Evolutionary conservation across 257 asterid genomes (phyloP), one percentile per base, ranked within the genome.

Genomic region (Solanum appendiculatum): DNA sequence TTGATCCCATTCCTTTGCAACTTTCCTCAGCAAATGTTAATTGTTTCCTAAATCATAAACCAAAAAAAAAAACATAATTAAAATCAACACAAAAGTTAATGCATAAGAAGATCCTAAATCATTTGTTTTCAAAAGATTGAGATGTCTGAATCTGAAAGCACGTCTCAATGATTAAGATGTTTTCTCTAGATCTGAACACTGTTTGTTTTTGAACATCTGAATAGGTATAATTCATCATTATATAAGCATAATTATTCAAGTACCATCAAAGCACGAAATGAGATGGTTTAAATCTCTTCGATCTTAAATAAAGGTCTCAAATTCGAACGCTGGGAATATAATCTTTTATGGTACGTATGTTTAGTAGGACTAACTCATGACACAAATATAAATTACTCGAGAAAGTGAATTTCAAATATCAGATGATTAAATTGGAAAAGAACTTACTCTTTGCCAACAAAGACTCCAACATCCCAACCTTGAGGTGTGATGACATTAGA

Each of bases 401-500:
- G 42, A 4, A 15, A 68, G 39, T 31, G 10, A 68, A 68, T 29
- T 0, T 68, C 1, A 0, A 68, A 68, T 31, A 68, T 0, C 23
- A 7, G 40, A 69, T 69, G n/a, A 69, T 69, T 33, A 69, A 69
- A 69, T 8, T 0, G 78, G 14, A 64, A 64, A 64, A 5, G 20
- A 86, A 86, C 95, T 88, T 92, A 93, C 96, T 91, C 96, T 1
- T 21, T 88, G 40, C 92, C 95, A 2, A 74, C 16, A 6, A 34
- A 13, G 5, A 0, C 0, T 96, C 98, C 94, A 46, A 93, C 34
- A 51, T 66, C 82, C 98, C 98, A 95, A 54, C 98, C 99, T 23
- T 85, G 44, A 23, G 98, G 93, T 37, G 92, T 93, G 73, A 95
- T 66, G 18, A 93, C 44, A 37, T 88, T 51, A 0, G 92, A 75